Evolutionary conservation across 2,329 filamentous ascomycete genomes (phyloP).

Genomic region (Emergomyces orientalis): DNA sequence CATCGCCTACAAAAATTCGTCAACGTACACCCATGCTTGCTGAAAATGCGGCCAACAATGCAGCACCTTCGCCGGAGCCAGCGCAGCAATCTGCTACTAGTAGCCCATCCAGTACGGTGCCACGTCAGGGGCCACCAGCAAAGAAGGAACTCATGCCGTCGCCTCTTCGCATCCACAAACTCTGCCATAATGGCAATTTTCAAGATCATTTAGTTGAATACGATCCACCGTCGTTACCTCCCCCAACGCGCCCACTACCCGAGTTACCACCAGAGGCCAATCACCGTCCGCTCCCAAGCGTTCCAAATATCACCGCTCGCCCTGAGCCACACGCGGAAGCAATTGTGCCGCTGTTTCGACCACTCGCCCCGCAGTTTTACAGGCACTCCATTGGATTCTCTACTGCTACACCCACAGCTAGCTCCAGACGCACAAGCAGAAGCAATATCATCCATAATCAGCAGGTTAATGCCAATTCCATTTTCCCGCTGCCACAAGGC

Average conservation of each 20-base stretch:
- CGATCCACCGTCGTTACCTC: constrained; percentile 15
- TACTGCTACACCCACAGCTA: neutral
- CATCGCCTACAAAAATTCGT: neutral
- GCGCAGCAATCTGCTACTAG: neutral
- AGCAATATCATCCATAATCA: constrained; percentile 18
- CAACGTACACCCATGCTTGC: neutral
- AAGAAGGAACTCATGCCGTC: constrained; percentile 18
- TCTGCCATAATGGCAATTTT: constrained; percentile 6
- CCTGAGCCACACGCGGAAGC: neutral
- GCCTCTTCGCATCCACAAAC: constrained; percentile 23
- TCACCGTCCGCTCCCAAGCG: neutral
- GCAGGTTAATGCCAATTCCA: constrained; percentile 1
- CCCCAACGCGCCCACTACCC: constrained; percentile 20
- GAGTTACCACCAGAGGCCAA: constrained; percentile 2
- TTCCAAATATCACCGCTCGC: neutral
- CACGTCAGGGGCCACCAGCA: neutral
- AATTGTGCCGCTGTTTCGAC: neutral
- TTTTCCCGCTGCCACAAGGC: constrained; percentile 17
- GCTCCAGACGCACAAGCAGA: neutral
- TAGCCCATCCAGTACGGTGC: neutral
- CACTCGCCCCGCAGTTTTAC: constrained; percentile 1
- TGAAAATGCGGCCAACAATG: neutral
- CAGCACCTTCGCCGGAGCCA: neutral
- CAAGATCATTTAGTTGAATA: constrained; percentile 1
- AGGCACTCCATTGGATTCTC: neutral